phyloP scores from a whole-genome alignment of 1,284 basidiomycete genomes.

The Athelia sp. region DNA sequence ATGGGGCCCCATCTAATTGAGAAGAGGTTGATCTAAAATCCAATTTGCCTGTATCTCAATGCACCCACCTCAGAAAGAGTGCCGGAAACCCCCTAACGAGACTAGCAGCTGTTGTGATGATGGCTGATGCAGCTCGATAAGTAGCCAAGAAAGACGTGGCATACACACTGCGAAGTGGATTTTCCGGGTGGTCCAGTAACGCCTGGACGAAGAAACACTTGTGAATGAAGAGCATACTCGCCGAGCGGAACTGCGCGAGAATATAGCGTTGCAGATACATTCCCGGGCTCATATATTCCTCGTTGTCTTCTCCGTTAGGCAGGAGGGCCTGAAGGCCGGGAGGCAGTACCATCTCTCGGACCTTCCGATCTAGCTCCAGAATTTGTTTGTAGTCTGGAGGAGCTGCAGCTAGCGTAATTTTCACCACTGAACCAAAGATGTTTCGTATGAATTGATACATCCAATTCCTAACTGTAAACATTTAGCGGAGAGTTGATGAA shows the following conservation, averaged over 20 bases:
- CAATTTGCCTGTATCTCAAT: slow-evolving; percentile 17
- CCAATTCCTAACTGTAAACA: slow-evolving; percentile 23
- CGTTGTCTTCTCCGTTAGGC: slow-evolving; percentile 34
- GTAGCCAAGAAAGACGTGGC: slow-evolving; percentile 61
- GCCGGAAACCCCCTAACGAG: slow-evolving; percentile 50
- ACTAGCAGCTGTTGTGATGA: slow-evolving; percentile 45
- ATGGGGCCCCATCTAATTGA: slow-evolving; percentile 46
- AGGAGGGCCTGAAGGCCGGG: slow-evolving; percentile 46
- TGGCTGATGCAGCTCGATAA: slow-evolving; percentile 57
- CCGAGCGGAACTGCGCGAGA: slow-evolving; percentile 43
- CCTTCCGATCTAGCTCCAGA: slow-evolving; percentile 51
- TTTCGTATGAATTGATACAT: slow-evolving; percentile 18
- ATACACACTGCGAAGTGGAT: slow-evolving; percentile 56
- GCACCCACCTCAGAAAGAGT: slow-evolving; percentile 43
- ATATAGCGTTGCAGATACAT: slow-evolving; percentile 43
- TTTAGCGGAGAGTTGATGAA: neutral
- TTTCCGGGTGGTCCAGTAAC: slow-evolving; percentile 53
- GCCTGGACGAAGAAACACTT: slow-evolving; percentile 60
- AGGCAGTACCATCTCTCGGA: slow-evolving; percentile 48
- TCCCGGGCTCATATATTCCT: slow-evolving; percentile 43
- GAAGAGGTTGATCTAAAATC: neutral
- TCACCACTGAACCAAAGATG: slow-evolving; percentile 35
- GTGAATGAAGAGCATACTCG: slow-evolving; percentile 50
- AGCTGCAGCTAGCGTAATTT: slow-evolving; percentile 44
- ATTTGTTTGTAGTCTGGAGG: slow-evolving; percentile 49